Base-by-base conservation (phyloP, 2,329 filamentous ascomycete genomes). In the Bretziella fagacearum region DNA sequence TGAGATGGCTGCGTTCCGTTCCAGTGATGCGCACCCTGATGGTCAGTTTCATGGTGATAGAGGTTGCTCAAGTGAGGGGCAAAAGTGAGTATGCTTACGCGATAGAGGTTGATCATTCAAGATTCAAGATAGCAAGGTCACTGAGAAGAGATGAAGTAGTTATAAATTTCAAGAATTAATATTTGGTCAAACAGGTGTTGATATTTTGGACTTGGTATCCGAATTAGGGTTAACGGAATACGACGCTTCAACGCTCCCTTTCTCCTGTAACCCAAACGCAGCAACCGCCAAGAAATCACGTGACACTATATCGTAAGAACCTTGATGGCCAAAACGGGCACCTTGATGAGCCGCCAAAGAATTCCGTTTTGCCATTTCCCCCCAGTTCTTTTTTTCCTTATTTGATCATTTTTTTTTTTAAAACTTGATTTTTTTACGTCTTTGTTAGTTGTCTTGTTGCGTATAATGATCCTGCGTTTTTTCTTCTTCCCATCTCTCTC, bases 271-370 rank as follows among this genome's bases (percentile, higher is more conserved):
- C 30, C 4, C 5, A 10, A n/a, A 33, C 13, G 17, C 30, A 10
- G 17, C 30, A 33, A 33, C 30, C 13, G 30, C 30, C 30, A n/a
- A n/a, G 27, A 29, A 33, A 33, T 33, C 30, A 33, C 30, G 30
- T 33, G 30, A 33, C 30, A 33, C 13, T 15, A 33, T 6, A 15
- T n/a, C 8, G 40, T 43, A n/a, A 43, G 40, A 43, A 43, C 40
- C 40, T 43, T 43, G 40, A 43, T 43, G 40, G 26, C 15, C 40
- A 30, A n/a, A 15, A 20, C 27, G 26, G 40, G 40, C 29, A 43
- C 40, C 40, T 30, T 43, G 40, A 30, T 43, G 40, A 43, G 23
- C n/a, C 25, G 26, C 26, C n/a, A 29, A 13, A 27, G 26, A 33
- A 40, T 45, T 45, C 30, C 43, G 32, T 36, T 43, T 43, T 15